phyloP scores from a whole-genome alignment of 768 basidiomycete genomes.

The Suillus tomentosus region DNA sequence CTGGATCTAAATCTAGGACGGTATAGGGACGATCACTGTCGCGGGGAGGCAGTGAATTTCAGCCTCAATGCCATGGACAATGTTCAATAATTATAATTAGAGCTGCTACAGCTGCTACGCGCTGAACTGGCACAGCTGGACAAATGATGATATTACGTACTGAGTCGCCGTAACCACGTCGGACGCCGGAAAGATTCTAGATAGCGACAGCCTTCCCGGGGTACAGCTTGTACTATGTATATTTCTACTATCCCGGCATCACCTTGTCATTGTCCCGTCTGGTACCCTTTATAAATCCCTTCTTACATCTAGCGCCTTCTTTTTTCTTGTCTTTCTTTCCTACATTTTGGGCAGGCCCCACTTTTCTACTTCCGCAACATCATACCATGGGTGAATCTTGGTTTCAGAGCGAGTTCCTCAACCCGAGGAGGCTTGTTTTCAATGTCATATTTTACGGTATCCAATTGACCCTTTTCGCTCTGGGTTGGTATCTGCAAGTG shows the following conservation, averaged over 20 bases:
- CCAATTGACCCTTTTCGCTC: conserved; percentile 72
- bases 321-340: conserved; percentile 8
- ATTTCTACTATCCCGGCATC: conserved; percentile 6
- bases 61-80: no score
- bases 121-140: no score
- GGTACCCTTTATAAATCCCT: conserved; percentile 5
- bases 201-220: background rate
- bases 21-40: no score
- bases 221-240: background rate
- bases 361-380: background rate
- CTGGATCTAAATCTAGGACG: no score
- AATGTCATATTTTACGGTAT: conserved; percentile 80
- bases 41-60: no score
- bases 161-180: conserved; percentile 13
- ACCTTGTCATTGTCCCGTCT: conserved; percentile 7
- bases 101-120: no score
- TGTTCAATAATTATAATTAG: no score
- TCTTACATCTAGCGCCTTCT: background rate
- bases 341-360: conserved; percentile 9
- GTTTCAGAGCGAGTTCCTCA: conserved; percentile 72
- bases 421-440: conserved; percentile 64
- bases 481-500: conserved; percentile 90
- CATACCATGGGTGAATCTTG: conserved; percentile 65
- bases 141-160: no score
- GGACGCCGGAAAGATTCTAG: conserved; percentile 1